Evolutionary conservation across 352 stramenopile genomes (phyloP).

Genomic region (Pythium dissimile): DNA sequence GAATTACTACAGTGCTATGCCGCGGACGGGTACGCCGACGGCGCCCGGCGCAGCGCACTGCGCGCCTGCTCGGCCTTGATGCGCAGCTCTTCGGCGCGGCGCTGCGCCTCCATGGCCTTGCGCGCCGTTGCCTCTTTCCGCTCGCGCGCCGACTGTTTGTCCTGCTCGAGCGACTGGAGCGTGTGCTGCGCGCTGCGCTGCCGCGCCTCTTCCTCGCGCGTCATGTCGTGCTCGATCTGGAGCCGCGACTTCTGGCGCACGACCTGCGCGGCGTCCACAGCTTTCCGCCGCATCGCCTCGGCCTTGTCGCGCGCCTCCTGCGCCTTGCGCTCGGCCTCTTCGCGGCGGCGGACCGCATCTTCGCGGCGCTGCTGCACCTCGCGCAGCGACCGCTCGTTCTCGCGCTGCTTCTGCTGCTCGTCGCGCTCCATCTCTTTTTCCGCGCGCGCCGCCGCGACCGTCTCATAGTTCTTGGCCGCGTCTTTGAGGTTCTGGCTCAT

Average conservation of each 20-base stretch:
- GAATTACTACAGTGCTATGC: too few relatives aligned
- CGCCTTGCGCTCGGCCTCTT: constrained; percentile 66
- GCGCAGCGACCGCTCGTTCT: constrained; percentile 39
- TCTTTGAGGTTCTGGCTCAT: constrained; percentile 62
- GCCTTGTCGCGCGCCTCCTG: constrained; percentile 53
- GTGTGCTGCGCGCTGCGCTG: constrained; percentile 35
- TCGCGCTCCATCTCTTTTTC: constrained; percentile 51
- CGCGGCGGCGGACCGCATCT: constrained; percentile 55
- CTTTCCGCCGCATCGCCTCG: constrained; percentile 55
- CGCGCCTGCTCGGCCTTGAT: constrained; percentile 49
- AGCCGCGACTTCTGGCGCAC: constrained; percentile 58
- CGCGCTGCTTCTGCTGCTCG: constrained; percentile 32
- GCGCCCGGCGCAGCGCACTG: constrained; percentile 21
- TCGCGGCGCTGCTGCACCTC: constrained; percentile 57
- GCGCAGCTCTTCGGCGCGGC: constrained; percentile 52
- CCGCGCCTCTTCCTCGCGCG: constrained; percentile 54
- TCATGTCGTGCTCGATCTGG: constrained; percentile 66
- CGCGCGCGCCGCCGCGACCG: constrained; percentile 53
- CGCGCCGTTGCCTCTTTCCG: constrained; percentile 42
- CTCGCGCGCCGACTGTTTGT: constrained; percentile 38
- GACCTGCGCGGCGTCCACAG: constrained; percentile 61
- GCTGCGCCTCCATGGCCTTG: constrained; percentile 50
- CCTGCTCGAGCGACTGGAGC: constrained; percentile 47
- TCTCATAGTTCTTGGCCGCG: constrained; percentile 55
- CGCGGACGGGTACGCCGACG: constrained; percentile 1